Evolutionary conservation across 805 yeast genomes (phyloP), one percentile per base, ranked within the genome.

Genomic region (Lipomyces orientalis): DNA sequence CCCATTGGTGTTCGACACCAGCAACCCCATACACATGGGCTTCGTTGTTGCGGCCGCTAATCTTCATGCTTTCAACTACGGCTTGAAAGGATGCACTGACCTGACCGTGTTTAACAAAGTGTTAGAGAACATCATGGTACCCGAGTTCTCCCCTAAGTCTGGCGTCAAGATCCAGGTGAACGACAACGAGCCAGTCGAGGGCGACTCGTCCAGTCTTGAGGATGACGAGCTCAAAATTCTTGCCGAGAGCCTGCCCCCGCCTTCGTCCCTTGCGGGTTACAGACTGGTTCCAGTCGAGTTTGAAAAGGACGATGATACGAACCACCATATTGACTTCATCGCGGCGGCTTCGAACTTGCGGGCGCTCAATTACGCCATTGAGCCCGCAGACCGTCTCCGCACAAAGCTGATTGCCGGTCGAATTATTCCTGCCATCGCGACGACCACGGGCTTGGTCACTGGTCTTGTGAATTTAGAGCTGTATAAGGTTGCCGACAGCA

Each of bases 401-500:
- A 95, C 99, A 51, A 95, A 95, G 82, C 92, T 94, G 75, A 94
- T 95, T 78, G 99, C 99, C 6, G 99, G 99, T 59, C 89, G 96
- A 80, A 95, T 95, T 73, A 95, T 95, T 73, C 99, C 99, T 16
- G 99, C 99, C 25, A 95, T 95, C 82, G 99, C 99, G 49, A 95
- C 99, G 1, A 95, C 99, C 1, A 95, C 99, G n/a, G 97, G 98
- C 9, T 82, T 93, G 73, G 99, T 95, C 29, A 91, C 99, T 6
- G 99, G 99, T 59, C 83, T 95, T 75, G 96, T 93, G 31, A 91
- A 96, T 75, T 81, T 95, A 73, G 99, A 95, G 80, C 83, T 94
- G 66, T 90, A 91, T 83, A 95, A 95, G 82, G 94, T 95, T 71
- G 91, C 87, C 57, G 96, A 89, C 75, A 85, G 85, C 16, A 87